Evolutionary conservation across 2,329 filamentous ascomycete species (phyloP), one percentile per base, ranked within the genome.

Genomic region (Ophiostoma tasmaniense): DNA sequence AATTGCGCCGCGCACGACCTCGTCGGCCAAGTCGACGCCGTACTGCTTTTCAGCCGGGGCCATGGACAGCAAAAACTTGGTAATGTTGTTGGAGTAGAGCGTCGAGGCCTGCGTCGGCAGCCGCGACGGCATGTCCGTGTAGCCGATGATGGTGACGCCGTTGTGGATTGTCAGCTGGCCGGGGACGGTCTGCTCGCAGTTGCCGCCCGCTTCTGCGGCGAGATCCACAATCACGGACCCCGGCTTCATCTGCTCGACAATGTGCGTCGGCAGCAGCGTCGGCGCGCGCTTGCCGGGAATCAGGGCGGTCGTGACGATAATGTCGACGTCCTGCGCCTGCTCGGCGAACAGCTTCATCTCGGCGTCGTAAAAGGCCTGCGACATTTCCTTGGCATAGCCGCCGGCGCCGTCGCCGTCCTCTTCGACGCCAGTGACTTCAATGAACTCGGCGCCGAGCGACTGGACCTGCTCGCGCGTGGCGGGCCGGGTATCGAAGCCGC

Each of bases 321-420:
- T 96, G 78, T 97, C 92, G 67, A 96, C 92, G 52, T 97, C 93
- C 70, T 87, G 85, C 71, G 90, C 91, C 77, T 96, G 93, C 73
- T 95, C 90, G 76, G 91, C 88, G 79, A 97, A 97, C 0, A 97
- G 83, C 77, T 91, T 93, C 92, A 96, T 96, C 77, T 97, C 92
- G 6, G 92, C 92, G 71, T 92, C 91, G 76, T 95, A 92, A 75
- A 96, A 97, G 73, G 94, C 92, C 75, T 94, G 93, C 68, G 91
- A 95, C 92, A 96, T 96, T 76, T 93, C 91, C 76, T 96, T 96
- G 67, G 91, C 92, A 75, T 97, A 97, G 20, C 93, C 93, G 35
- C 93, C 92, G 10, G 90, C 88, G 2, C 92, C 92, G 14, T 90
- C 88, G 1, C 93, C 93, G 71, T 95, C 92, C 78, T 97, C 93